These are phyloP conservation scores for Monosporascus sp. DNA, from an alignment of 2,329 filamentous ascomycete species.

Conservation along the genomic window DNA sequence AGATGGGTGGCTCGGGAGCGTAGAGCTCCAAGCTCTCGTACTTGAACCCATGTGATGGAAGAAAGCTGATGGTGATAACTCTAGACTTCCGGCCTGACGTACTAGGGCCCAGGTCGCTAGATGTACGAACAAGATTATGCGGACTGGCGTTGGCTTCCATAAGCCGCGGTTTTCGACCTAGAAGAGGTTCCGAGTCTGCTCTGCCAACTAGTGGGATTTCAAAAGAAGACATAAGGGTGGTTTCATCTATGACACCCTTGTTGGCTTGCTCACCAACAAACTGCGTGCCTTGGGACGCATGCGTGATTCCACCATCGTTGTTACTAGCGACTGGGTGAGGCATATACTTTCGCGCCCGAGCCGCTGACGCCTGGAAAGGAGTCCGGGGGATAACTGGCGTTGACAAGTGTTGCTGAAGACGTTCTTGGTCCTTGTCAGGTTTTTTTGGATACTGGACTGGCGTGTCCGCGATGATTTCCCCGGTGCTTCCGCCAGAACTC, in stretches of 20 bases:
- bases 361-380: not conserved
- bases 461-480: constrained; percentile 7
- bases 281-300: not conserved
- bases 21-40: constrained; percentile 42
- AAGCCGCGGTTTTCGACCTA: constrained; percentile 19
- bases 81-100: constrained; percentile 11
- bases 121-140: constrained; percentile 23
- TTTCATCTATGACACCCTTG: constrained; percentile 22
- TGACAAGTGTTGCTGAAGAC: not conserved
- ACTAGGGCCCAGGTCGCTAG: constrained; percentile 29
- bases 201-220: constrained; percentile 7
- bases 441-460: not conserved
- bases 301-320: not conserved
- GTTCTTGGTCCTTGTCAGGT: too few relatives aligned
- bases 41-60: constrained; percentile 19
- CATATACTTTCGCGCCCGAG: not conserved
- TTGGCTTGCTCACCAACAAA: constrained; percentile 4
- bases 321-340: not conserved
- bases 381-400: constrained; percentile 1
- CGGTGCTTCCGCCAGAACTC: constrained; percentile 7
- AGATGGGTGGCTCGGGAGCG: constrained; percentile 48
- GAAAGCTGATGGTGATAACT: constrained; percentile 15
- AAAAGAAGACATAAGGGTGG: constrained; percentile 14
- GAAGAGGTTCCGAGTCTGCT: constrained; percentile 30
- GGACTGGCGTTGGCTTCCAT: constrained; percentile 9